Conservation (phyloP, 2,329 filamentous ascomycete genomes). For the Zasmidium citrigriseum region DNA sequence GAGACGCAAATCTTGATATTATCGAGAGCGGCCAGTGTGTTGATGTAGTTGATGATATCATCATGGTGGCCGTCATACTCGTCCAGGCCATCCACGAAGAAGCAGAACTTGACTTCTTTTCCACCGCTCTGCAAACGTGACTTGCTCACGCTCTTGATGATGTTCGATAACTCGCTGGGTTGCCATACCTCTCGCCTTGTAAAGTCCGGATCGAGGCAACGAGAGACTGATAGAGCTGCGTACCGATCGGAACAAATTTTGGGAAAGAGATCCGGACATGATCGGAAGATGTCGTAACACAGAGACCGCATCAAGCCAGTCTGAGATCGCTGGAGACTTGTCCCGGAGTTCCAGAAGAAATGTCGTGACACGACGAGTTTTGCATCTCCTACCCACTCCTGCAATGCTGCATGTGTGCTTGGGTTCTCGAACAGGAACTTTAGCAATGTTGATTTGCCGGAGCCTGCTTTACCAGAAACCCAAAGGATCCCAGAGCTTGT, state of each 20-base stretch:
- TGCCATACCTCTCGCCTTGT: too few relatives aligned
- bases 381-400: background rate
- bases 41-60: background rate
- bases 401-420: background rate
- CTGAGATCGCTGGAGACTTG: conserved; percentile 10
- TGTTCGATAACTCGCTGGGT: too few relatives aligned
- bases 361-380: background rate
- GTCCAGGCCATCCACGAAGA: too few relatives aligned
- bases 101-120: too few relatives aligned
- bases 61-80: conserved; percentile 17
- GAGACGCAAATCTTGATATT: conserved; percentile 10
- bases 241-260: too few relatives aligned
- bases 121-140: too few relatives aligned
- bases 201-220: too few relatives aligned
- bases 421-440: conserved; percentile 12
- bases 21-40: background rate
- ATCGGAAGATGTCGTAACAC: conserved; percentile 13
- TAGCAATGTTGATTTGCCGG: conserved; percentile 19
- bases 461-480: conserved; percentile 15
- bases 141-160: too few relatives aligned
- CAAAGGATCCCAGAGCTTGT: conserved; percentile 2
- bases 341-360: conserved; percentile 21
- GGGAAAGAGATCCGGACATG: conserved; percentile 13
- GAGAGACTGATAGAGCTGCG: too few relatives aligned
- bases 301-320: conserved; percentile 16